Conservation (phyloP, 106 monocot species). For the Agapanthus africanus region DNA sequence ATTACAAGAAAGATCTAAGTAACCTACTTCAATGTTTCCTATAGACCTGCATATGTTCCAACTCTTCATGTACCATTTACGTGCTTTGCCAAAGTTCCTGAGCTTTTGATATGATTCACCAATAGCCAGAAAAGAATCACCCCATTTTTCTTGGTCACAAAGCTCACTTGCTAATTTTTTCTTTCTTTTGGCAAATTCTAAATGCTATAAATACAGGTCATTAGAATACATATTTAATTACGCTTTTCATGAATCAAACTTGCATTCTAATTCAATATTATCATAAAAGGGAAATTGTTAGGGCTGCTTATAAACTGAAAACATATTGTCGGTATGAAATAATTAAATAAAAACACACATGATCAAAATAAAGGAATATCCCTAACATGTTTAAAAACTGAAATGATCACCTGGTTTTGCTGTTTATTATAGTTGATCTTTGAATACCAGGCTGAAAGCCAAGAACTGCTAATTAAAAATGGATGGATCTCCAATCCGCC, state of each 20-base stretch:
- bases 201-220: slow-evolving; percentile 48
- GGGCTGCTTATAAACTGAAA: neutral
- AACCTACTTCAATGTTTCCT: slow-evolving; percentile 68
- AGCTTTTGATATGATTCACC: slow-evolving; percentile 94
- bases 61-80: slow-evolving; percentile 96
- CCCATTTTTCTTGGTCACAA: slow-evolving; percentile 78
- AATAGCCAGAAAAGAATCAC: slow-evolving; percentile 77
- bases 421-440: neutral
- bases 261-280: too few relatives aligned
- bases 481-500: neutral
- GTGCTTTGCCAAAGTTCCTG: slow-evolving; percentile 78
- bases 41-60: slow-evolving; percentile 79
- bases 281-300: neutral
- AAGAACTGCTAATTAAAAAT: neutral
- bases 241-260: neutral
- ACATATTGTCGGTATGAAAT: neutral
- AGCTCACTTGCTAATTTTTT: slow-evolving; percentile 74
- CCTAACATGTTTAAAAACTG: neutral
- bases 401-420: neutral
- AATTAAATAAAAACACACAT: neutral
- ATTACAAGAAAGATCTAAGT: slow-evolving; percentile 8
- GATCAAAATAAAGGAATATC: slow-evolving; percentile 2
- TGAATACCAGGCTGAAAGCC: neutral
- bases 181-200: slow-evolving; percentile 88
- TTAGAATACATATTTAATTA: neutral